Base-by-base conservation (phyloP, 352 stramenopile genomes). In the Globisporangium recalcitrans region DNA sequence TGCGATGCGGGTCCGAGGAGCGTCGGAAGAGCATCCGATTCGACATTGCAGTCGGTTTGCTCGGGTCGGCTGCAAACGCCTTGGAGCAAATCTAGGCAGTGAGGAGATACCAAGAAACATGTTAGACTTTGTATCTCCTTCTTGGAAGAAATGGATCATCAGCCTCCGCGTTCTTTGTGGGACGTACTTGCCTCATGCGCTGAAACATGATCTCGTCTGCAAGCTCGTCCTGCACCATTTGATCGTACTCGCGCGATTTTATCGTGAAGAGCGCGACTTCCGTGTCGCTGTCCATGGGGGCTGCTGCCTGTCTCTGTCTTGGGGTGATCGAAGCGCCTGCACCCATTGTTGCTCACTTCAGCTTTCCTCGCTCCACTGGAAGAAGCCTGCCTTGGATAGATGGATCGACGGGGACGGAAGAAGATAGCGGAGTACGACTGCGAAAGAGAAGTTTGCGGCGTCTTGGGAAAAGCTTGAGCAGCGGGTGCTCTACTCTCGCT, bases 201-300 rank as follows among this genome's bases (percentile, higher is more conserved):
- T 91, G 80, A 55, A 91, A 91, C 53, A 91, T 73, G 44, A 88
- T 67, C 65, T 91, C 80, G 46, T 90, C 80, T 10, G 67, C 68
- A 7, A 91, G 67, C 1, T 83, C 58, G 14, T 85, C 74, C 0
- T 62, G 53, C n/a, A 51, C 56, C 75, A 91, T 88, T 54, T 86
- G 77, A 29, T 82, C 64, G 63, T 90, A 91, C 58, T 91, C 82
- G 42, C 68, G 70, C 36, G 81, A 68, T 51, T 89, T 81, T 38
- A 75, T 69, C 5, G 64, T 69, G 56, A 91, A 91, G 53, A 87
- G 68, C 14, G 68, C 75, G 29, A 87, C 68, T 34, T 75, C 65
- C 10, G 62, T 69, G 22, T 71, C 64, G 11, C 27, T 11, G 54
- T 79, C 70, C 10, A 66, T 62, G 40, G 51, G 32, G n/a, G 32